Conservation (phyloP, 371 early-diverging fungal species). For the Mucor irregularis region DNA sequence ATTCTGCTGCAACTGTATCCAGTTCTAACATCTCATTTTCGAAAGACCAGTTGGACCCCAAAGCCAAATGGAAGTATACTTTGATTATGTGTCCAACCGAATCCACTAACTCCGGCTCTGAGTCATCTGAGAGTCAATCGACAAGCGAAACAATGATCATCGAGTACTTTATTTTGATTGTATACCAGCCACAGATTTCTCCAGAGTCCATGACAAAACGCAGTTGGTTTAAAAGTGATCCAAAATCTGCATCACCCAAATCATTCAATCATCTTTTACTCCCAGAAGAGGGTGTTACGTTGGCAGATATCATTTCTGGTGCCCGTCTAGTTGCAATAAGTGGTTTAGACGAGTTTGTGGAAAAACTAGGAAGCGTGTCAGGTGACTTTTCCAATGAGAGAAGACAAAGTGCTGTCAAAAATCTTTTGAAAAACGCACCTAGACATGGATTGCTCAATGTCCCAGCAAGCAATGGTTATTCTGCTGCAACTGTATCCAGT, state of each 20-base stretch:
- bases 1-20: constrained; percentile 30
- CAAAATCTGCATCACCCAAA: too few species aligned
- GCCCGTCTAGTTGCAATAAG: constrained; percentile 58
- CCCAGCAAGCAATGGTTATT: constrained; percentile 10
- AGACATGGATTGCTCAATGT: constrained; percentile 59
- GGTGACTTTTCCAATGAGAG: constrained; percentile 23
- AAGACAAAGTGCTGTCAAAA: constrained; percentile 53
- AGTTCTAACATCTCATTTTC: constrained; percentile 33
- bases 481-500: constrained; percentile 35
- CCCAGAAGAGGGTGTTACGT: constrained; percentile 26
- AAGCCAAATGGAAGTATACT: constrained; percentile 36
- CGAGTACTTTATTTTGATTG: constrained; percentile 41
- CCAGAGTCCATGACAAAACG: constrained; percentile 23
- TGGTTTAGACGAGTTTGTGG: constrained; percentile 58
- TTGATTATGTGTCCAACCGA: constrained; percentile 29
- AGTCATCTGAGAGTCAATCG: not conserved
- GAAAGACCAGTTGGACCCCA: not conserved
- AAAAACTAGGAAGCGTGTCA: constrained; percentile 42
- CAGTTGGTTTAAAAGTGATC: constrained; percentile 14
- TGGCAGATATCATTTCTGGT: constrained; percentile 30
- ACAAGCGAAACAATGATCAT: constrained; percentile 9
- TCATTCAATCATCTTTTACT: too few species aligned
- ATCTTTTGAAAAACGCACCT: constrained; percentile 69
- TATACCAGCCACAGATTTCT: constrained; percentile 25
- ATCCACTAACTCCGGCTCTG: not conserved